Conservation (phyloP, 148 eudicot genomes). For the Spergularia marina region DNA sequence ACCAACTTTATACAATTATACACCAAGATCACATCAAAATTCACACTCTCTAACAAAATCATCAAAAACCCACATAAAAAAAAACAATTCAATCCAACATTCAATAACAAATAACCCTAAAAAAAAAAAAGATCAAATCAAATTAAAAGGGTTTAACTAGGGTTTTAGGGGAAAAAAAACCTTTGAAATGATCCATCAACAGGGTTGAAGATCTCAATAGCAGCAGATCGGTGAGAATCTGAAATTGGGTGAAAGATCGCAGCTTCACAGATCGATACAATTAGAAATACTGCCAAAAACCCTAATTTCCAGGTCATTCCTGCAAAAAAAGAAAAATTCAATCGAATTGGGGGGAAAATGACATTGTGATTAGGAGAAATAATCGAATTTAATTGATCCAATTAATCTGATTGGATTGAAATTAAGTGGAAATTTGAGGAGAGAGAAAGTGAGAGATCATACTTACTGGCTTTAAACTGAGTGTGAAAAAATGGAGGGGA, state of each 20-base stretch:
- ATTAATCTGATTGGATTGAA: background rate
- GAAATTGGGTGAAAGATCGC: slow-evolving; percentile 67
- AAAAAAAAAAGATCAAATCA: background rate
- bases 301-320: slow-evolving; percentile 54
- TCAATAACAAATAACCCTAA: background rate
- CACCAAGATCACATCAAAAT: background rate
- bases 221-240: slow-evolving; percentile 84
- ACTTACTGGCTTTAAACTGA: slow-evolving; percentile 19
- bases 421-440: background rate
- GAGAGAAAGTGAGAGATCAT: slow-evolving; percentile 26
- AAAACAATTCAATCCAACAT: background rate
- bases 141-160: slow-evolving; percentile 31
- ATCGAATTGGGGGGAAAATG: background rate
- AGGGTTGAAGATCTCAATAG: slow-evolving; percentile 53
- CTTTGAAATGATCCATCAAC: slow-evolving; percentile 64
- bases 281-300: slow-evolving; percentile 42
- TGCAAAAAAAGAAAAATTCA: slow-evolving; percentile 13
- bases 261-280: slow-evolving; percentile 51
- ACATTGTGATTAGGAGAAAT: background rate
- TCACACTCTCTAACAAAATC: background rate
- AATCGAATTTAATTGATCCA: background rate
- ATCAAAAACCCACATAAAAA: background rate
- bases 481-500: background rate
- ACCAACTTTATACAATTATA: background rate
- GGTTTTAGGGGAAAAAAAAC: slow-evolving; percentile 32